Conservation (phyloP, 2,329 filamentous ascomycete genomes). For the Calonectria henricotiae region DNA sequence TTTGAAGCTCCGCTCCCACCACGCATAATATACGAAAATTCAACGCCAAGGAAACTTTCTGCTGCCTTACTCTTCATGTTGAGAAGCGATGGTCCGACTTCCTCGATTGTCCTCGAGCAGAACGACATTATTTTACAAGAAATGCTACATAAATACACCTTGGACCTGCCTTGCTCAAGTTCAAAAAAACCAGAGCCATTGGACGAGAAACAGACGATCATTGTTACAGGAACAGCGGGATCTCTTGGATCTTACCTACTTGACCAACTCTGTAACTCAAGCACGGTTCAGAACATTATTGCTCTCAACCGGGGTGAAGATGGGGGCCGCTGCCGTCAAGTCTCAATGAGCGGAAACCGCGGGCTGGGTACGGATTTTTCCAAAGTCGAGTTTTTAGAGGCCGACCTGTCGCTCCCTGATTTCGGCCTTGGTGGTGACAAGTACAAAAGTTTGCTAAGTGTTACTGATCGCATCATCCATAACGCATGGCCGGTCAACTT, state of each 20-base stretch:
- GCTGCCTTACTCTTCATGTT: background rate
- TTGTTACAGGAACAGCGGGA: background rate
- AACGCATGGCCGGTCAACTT: conserved; percentile 17
- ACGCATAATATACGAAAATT: conserved; percentile 13
- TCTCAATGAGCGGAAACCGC: background rate
- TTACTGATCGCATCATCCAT: background rate
- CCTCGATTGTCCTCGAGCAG: background rate
- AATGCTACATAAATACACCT: conserved; percentile 10
- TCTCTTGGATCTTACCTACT: conserved; percentile 10
- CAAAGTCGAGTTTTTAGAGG: conserved; percentile 5
- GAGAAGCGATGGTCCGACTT: background rate
- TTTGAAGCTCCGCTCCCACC: background rate
- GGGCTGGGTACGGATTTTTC: background rate
- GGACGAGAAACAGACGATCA: background rate
- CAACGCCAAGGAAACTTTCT: conserved; percentile 2
- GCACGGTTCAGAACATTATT: background rate
- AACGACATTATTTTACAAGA: background rate
- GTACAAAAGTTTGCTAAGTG: background rate
- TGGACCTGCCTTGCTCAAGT: background rate
- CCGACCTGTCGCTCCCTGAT: background rate
- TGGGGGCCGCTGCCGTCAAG: background rate
- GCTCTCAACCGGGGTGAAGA: conserved; percentile 1
- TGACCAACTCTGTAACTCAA: background rate
- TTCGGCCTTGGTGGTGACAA: background rate
- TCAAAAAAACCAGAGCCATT: background rate